A percentile compares a stretch with the other conserved stretches of the same genome.
These are phyloP conservation scores for Glycine tomentella DNA, from an alignment of 306 rosid species.

Conservation along the genomic window DNA sequence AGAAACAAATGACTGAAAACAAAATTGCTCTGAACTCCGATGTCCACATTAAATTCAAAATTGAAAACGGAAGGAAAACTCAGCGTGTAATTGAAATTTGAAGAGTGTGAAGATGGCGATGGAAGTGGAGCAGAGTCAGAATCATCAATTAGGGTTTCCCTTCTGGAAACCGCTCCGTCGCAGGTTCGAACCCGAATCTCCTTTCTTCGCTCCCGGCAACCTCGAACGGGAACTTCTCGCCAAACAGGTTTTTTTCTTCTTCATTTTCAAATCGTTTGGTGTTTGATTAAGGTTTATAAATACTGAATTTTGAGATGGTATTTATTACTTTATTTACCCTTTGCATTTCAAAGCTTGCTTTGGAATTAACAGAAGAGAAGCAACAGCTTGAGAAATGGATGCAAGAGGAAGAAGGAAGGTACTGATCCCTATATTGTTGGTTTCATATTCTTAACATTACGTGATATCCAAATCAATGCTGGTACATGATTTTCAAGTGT, in stretches of 20 bases:
- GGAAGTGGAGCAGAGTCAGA: conserved; percentile 62
- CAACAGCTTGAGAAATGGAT: conserved; percentile 58
- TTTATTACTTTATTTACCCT: neutral
- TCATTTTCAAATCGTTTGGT: neutral
- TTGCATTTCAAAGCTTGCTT: conserved; percentile 65
- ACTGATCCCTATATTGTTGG: conserved; percentile 33
- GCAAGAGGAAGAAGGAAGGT: conserved; percentile 70
- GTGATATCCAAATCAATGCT: neutral
- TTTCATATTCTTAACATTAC: conserved; percentile 21
- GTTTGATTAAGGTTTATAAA: neutral
- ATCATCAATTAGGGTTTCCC: conserved; percentile 61
- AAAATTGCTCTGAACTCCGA: neutral
- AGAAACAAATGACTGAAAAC: neutral
- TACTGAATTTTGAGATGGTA: conserved; percentile 10
- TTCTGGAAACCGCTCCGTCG: conserved; percentile 78
- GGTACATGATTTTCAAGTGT: conserved; percentile 5
- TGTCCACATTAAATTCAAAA: conserved; percentile 28
- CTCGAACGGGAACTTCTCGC: conserved; percentile 87
- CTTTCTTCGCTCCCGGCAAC: conserved; percentile 85
- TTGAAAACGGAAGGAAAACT: neutral
- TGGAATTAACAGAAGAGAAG: conserved; percentile 85
- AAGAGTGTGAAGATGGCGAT: conserved; percentile 53
- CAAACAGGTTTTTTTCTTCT: conserved; percentile 75
- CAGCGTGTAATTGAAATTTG: neutral
- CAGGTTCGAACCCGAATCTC: conserved; percentile 70